Base-by-base conservation (phyloP, 2,329 filamentous ascomycete genomes). In the Fusarium dlaminii region DNA sequence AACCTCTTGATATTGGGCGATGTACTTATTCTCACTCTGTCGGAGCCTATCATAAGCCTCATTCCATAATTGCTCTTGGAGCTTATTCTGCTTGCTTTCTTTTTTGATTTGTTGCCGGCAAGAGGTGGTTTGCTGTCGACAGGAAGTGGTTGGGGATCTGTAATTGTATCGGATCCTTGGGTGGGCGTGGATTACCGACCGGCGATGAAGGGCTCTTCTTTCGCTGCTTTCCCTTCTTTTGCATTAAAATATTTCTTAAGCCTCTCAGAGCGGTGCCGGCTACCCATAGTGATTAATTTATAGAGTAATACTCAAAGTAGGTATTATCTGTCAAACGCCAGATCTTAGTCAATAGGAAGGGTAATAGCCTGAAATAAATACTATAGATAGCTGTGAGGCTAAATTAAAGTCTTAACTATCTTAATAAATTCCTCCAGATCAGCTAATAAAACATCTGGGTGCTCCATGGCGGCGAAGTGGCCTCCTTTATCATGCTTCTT, bases 161-260 rank as follows among this genome's bases (percentile, higher is more conserved):
- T n/a, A 6, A n/a, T 40, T 40, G 22, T n/a, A 4, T 40, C 22
- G 22, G 22, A n/a, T 40, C 22, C 39, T 40, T n/a, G 22, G 39
- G 39, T n/a, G 39, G 22, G 10, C 15, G n/a, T 8, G 15, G 15
- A 24, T 12, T 5, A 18, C 0, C n/a, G 40, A 43, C 15, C 0
- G 10, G 6, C 8, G 15, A 43, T 18, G 40, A 18, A 43, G 40
- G 40, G 10, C n/a, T 24, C 40, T 24, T 24, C n/a, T 18, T 43
- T 18, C 10, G 6, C 40, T 17, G 11, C 40, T 24, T 24, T 43
- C n/a, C 0, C 11, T 8, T 45, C 42, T 27, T 45, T 45, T 27
- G 14, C n/a, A 27, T 45, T 45, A n/a, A 18, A 45, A 6, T 6
- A 18, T 27, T 18, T 27, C 11, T 27, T 45, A 6, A 45, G 11